These are phyloP conservation scores for Picochlorum sp. DNA, from an alignment of 139 green algal species.

Conservation along the genomic window DNA sequence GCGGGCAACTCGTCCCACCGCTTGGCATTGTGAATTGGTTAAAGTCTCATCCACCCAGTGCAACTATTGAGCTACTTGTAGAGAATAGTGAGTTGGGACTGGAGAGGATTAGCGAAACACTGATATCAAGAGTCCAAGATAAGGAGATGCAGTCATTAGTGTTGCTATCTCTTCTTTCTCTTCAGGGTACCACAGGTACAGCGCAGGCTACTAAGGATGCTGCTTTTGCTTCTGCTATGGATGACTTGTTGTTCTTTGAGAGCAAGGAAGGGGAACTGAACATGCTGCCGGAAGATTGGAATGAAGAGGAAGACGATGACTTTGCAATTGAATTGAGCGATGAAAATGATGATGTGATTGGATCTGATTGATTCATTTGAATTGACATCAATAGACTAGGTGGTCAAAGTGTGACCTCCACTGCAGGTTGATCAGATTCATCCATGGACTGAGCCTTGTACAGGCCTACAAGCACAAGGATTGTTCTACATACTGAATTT, in stretches of 20 bases:
- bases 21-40: neutral
- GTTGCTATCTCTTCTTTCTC: no score
- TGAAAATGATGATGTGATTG: neutral
- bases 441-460: no score
- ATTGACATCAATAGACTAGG: neutral
- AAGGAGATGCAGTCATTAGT: neutral
- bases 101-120: neutral
- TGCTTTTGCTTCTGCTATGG: neutral
- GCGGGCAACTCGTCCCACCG: neutral
- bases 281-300: neutral
- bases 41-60: neutral
- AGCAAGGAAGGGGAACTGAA: neutral
- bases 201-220: no score
- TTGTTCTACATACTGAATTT: no score
- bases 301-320: neutral
- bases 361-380: neutral
- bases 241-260: constrained; percentile 10
- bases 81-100: neutral
- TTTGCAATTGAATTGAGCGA: neutral
- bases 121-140: neutral
- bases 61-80: neutral
- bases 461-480: no score
- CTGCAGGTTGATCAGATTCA: no score
- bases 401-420: no score
- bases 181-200: no score